Percentiles rank a stretch among this genome's conserved stretches.
Evolutionary conservation across 495 filamentous ascomycete species (phyloP).

Genomic region (Penicillium dipodomyicola): DNA sequence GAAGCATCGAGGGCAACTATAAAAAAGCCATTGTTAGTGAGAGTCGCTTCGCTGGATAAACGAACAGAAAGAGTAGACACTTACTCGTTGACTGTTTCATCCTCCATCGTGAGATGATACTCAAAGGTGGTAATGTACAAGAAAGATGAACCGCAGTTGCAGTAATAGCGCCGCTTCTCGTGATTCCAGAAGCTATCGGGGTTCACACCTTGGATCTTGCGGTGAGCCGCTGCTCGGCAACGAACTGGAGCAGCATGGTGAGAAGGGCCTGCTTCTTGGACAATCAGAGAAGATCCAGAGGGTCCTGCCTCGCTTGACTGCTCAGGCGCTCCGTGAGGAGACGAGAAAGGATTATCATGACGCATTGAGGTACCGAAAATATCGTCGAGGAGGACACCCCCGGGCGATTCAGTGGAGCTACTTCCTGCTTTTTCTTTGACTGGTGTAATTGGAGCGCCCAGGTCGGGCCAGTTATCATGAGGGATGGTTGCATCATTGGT

Average conservation of each 20-base stretch:
- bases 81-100: slow-evolving; percentile 2
- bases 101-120: slow-evolving; percentile 3
- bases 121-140: slow-evolving; percentile 7
- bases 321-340: background rate
- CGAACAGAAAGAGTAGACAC: background rate
- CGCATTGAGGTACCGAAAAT: background rate
- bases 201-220: slow-evolving; percentile 13
- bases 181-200: slow-evolving; percentile 26
- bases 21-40: background rate
- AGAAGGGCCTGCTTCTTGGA: background rate
- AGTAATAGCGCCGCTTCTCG: slow-evolving; percentile 22
- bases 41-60: background rate
- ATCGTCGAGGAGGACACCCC: background rate
- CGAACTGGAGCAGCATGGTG: no score
- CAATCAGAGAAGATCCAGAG: background rate
- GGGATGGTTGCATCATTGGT: background rate
- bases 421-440: background rate
- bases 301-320: background rate
- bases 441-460: background rate
- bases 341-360: background rate
- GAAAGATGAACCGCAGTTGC: slow-evolving; percentile 27
- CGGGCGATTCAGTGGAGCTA: background rate
- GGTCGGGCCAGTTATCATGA: background rate
- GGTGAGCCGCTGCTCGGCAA: background rate
- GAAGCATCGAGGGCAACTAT: slow-evolving; percentile 44